These are phyloP conservation scores for Rhodotorula mucilaginosa DNA, from an alignment of 1,284 basidiomycete genomes.

Conservation along the genomic window DNA sequence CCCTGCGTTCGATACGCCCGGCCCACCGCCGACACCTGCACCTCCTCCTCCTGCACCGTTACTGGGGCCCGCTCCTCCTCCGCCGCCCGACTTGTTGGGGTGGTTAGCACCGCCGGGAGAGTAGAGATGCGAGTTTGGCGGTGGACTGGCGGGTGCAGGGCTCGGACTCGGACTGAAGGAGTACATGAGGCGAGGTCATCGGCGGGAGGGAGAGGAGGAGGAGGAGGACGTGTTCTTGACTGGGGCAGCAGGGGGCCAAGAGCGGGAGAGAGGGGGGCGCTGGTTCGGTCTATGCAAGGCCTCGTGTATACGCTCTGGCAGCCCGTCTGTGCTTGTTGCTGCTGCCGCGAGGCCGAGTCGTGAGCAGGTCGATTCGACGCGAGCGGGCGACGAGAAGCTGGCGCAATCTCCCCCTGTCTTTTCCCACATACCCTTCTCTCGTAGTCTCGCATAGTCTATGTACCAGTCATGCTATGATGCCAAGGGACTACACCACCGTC, in stretches of 20 bases:
- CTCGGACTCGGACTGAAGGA: slow-evolving; percentile 21
- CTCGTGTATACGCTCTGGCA: no score
- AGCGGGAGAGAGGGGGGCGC: no score
- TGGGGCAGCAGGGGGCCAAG: no score
- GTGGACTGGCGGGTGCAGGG: slow-evolving; percentile 28
- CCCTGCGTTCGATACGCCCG: background rate
- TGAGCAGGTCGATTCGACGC: no score
- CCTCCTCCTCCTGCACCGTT: slow-evolving; percentile 4
- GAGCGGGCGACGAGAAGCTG: no score
- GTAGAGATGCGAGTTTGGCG: slow-evolving; percentile 18
- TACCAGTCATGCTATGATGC: background rate
- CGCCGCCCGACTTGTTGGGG: slow-evolving; percentile 1
- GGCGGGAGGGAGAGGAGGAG: no score
- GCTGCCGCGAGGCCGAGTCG: no score
- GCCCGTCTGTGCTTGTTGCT: no score
- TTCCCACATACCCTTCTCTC: background rate
- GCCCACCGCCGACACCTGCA: background rate
- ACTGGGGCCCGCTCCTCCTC: background rate
- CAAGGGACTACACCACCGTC: background rate
- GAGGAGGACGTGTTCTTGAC: no score
- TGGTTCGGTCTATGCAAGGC: no score
- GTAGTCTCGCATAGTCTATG: no score
- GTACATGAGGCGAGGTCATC: slow-evolving; percentile 13
- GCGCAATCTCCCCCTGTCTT: no score
- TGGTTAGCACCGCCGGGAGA: background rate